Evolutionary conservation across 805 yeast genomes (phyloP).

Genomic region (Zygoascus flipseniorum): DNA sequence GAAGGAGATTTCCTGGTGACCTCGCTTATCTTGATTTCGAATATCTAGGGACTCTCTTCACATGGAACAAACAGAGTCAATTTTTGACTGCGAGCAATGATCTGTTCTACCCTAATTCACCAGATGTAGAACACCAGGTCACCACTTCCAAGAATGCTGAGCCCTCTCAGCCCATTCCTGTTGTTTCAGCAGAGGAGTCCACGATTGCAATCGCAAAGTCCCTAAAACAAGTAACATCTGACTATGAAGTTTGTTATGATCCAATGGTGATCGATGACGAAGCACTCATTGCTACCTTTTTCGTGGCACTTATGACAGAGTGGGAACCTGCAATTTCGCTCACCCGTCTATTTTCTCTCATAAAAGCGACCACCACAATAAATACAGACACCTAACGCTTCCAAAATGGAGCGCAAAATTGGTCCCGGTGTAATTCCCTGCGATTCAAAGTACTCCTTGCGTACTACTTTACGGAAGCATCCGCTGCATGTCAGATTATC

Average conservation of each 20-base stretch:
- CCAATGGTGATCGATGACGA: conserved; percentile 2
- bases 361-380: conserved; percentile 21
- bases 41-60: not conserved
- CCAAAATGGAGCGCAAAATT: conserved; percentile 13
- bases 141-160: no score
- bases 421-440: not conserved
- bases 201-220: not conserved
- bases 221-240: not conserved
- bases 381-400: conserved; percentile 22
- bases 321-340: conserved; percentile 6
- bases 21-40: not conserved
- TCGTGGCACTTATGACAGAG: conserved; percentile 5
- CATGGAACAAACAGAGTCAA: not conserved
- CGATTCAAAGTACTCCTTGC: conserved; percentile 3
- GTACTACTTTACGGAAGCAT: conserved; percentile 20
- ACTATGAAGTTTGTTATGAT: conserved; percentile 7
- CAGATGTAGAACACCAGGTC: not conserved
- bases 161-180: not conserved
- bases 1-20: conserved; percentile 1
- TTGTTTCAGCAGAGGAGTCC: not conserved
- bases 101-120: not conserved
- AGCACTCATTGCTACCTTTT: conserved; percentile 4
- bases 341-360: conserved; percentile 4
- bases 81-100: not conserved
- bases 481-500: conserved; percentile 22